Evolutionary conservation across 345 rosid species (phyloP), one percentile per base, ranked within the genome.

Genomic region (Euphorbia lathyris): DNA sequence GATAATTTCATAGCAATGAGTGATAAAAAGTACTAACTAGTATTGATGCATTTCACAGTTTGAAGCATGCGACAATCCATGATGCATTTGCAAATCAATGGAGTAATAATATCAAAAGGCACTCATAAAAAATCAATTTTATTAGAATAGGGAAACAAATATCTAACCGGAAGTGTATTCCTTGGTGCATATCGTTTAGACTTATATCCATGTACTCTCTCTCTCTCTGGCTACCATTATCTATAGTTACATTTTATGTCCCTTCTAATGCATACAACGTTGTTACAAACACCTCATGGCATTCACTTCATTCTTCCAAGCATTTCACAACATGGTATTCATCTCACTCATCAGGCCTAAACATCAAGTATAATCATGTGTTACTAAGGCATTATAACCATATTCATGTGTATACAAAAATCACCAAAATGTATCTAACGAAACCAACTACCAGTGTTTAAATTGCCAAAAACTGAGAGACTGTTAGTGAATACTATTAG

Each of bases 1-100:
- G 56, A 62, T 68, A 5, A 65, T 51, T 43, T 63, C 68, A 78
- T 38, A 65, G 65, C 70, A 58, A 65, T 12, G 52, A 57, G 42
- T 19, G 53, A 12, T 36, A 64, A 27, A 36, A 50, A 27, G 58
- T 61, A 26, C 51, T 26, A 3, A 68, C 29, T n/a, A 32, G 23
- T 7, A 19, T 17, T 16, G 63, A 58, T n/a, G 43, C 50, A 13
- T 58, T 16, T n/a, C 22, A 58, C 9, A 25, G 58, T 19, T 19
- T 19, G n/a, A 40, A 73, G 50, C 47, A 26, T 27, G 16, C 38
- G 17, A 56, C 45, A 47, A 30, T 0, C 36, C n/a, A 17, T 40
- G 19, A 70, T 30, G 16, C 11, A 32, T 27, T 20, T 20, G 23
- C 62, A 48, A 70, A n/a, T 4, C 11, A 19, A 27, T 53, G 64